Evolutionary conservation across 148 eudicot genomes (phyloP).

Genomic region (Vaccinium macrocarpon): DNA sequence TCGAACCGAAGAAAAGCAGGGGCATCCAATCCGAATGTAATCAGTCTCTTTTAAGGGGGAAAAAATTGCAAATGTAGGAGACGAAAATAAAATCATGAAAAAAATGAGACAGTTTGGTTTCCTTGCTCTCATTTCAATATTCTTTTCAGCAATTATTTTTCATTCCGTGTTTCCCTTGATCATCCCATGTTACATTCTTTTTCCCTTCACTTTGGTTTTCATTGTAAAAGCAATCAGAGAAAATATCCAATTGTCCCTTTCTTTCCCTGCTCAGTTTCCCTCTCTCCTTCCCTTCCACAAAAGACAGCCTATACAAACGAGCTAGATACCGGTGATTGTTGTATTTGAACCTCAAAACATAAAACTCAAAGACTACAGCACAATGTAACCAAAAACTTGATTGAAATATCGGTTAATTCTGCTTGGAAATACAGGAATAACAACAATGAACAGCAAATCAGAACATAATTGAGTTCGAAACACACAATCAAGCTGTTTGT

Average conservation of each 20-base stretch:
- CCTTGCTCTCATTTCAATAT: neutral
- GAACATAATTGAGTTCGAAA: neutral
- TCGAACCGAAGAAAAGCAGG: too few relatives aligned
- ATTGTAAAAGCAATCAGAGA: neutral
- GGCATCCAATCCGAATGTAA: too few relatives aligned
- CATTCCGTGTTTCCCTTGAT: neutral
- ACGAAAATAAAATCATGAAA: neutral
- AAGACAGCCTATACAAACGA: neutral
- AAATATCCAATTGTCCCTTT: neutral
- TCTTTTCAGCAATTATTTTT: neutral
- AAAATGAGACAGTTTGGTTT: neutral
- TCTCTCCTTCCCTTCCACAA: neutral
- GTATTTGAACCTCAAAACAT: neutral
- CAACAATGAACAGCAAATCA: neutral
- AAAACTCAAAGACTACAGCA: neutral
- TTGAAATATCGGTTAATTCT: neutral
- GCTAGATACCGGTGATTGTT: neutral
- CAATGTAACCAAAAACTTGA: neutral
- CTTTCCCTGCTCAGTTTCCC: neutral
- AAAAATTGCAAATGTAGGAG: too few relatives aligned
- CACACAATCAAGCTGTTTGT: conserved; percentile 32
- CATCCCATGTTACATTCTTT: neutral
- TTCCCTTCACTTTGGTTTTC: neutral
- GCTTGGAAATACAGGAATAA: neutral
- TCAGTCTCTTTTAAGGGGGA: too few relatives aligned